Percentiles rank a stretch among this genome's conserved stretches.
Conservation (phyloP, 2,329 filamentous ascomycete genomes). For the Pseudogymnoascus sp. region DNA sequence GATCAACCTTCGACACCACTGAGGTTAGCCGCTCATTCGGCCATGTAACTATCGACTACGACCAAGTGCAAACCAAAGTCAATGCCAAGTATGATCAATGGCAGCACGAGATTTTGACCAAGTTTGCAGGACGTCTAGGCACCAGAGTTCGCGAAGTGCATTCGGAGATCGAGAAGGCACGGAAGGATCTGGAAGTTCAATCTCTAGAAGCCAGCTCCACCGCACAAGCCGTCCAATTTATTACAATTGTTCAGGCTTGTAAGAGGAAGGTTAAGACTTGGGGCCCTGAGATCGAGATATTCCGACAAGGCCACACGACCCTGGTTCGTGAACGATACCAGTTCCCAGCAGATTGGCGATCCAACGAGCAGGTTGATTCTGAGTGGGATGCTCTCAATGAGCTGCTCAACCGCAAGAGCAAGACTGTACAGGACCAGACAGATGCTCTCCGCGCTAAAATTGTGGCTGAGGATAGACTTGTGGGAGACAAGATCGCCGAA, state of each 20-base stretch:
- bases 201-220: slow-evolving; percentile 92
- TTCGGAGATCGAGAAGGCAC: slow-evolving; percentile 82
- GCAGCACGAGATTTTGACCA: slow-evolving; percentile 94
- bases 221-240: slow-evolving; percentile 94
- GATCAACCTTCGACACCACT: slow-evolving; percentile 94
- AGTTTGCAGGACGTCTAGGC: slow-evolving; percentile 84
- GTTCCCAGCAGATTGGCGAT: slow-evolving; percentile 88
- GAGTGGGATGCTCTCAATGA: slow-evolving; percentile 94
- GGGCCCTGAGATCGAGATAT: slow-evolving; percentile 93
- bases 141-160: slow-evolving; percentile 89
- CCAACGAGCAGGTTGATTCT: slow-evolving; percentile 91
- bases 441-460: slow-evolving; percentile 95
- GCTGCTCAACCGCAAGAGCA: slow-evolving; percentile 82
- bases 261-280: slow-evolving; percentile 89
- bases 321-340: slow-evolving; percentile 88
- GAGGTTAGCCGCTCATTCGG: slow-evolving; percentile 90
- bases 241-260: slow-evolving; percentile 94
- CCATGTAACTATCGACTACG: slow-evolving; percentile 92
- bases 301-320: slow-evolving; percentile 91
- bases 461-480: slow-evolving; percentile 82
- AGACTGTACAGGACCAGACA: slow-evolving; percentile 93
- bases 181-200: slow-evolving; percentile 83
- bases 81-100: slow-evolving; percentile 99
- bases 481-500: slow-evolving; percentile 80
- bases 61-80: slow-evolving; percentile 97